Base-by-base conservation (phyloP, 306 rosid species). In the Adenanthera pavonina region DNA sequence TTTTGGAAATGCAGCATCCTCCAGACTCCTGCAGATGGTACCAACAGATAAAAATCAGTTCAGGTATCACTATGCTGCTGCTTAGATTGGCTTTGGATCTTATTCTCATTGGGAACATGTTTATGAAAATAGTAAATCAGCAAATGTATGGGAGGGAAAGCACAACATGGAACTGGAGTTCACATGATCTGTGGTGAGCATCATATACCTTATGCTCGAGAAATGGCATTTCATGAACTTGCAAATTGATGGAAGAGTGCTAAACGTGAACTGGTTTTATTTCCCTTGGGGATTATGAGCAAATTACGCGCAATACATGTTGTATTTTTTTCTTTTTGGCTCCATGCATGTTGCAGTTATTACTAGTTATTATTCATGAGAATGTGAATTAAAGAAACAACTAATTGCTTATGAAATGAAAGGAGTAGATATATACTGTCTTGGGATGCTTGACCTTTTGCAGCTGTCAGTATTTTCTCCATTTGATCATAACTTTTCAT, bases 71-170 rank as follows among this genome's bases (percentile, higher is more conserved):
- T 69, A 52, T 43, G 47, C 60, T 75, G 35, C 51, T 61, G 35
- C 75, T 47, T 70, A 69, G 75, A 76, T 80, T 75, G 72, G 56
- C 54, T 62, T 68, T 72, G 56, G 43, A 69, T 75, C 52, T 60
- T 74, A 19, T 56, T 47, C 67, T 77, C 53, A 13, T 38, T 59
- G 33, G 80, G 19, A 83, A 19, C 16, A 8, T 59, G 65, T 10
- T 59, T 36, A 20, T 59, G 35, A 20, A 8, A 30, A 57, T 52
- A 6, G 16, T 17, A 48, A 25, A 53, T 6, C 65, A 9, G 36
- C 20, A 25, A n/a, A 8, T 12, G 13, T 19, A 10, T 10, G 7
- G 36, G 38, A 25, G 44, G 46, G 53, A 62, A 49, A 20, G 59
- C 46, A 5, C 59, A 25, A 74, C 17, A 62, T 13, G 66, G 62